Evolutionary conservation across 2,329 filamentous ascomycete species (phyloP).

Genomic region (Cercospora sojina): DNA sequence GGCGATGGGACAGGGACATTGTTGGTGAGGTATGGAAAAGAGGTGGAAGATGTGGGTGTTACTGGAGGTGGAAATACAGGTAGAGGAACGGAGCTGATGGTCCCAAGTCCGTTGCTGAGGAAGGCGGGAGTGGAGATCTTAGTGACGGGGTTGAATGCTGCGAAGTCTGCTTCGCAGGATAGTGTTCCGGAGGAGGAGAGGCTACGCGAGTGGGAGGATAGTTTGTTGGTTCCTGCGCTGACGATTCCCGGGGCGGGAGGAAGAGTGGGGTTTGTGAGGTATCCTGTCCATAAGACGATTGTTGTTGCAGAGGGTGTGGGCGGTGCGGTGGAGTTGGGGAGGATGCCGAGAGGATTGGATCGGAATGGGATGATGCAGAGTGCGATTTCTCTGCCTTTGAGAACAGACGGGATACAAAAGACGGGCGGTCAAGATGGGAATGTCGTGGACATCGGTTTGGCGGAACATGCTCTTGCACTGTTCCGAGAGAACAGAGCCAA

Average conservation of each 20-base stretch:
- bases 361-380: slow-evolving; percentile 47
- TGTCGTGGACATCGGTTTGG: slow-evolving; percentile 63
- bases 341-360: slow-evolving; percentile 39
- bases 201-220: slow-evolving; percentile 54
- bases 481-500: slow-evolving; percentile 38
- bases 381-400: slow-evolving; percentile 57
- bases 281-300: slow-evolving; percentile 80
- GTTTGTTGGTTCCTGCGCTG: slow-evolving; percentile 71
- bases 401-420: slow-evolving; percentile 15
- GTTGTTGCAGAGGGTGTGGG: slow-evolving; percentile 71
- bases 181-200: slow-evolving; percentile 17
- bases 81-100: slow-evolving; percentile 58
- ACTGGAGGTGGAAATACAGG: slow-evolving; percentile 29
- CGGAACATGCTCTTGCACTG: slow-evolving; percentile 58
- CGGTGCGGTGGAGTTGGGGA: slow-evolving; percentile 59
- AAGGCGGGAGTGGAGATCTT: slow-evolving; percentile 64
- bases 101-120: slow-evolving; percentile 63
- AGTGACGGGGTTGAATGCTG: slow-evolving; percentile 54
- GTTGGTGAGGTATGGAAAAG: slow-evolving; percentile 53
- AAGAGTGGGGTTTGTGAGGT: slow-evolving; percentile 65
- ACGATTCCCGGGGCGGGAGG: slow-evolving; percentile 65
- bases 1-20: slow-evolving; percentile 40
- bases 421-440: slow-evolving; percentile 4
- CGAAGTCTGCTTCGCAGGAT: slow-evolving; percentile 34
- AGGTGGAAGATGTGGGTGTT: slow-evolving; percentile 47